Base-by-base conservation (phyloP, 345 rosid species). In the Hibiscus tridactylites region DNA sequence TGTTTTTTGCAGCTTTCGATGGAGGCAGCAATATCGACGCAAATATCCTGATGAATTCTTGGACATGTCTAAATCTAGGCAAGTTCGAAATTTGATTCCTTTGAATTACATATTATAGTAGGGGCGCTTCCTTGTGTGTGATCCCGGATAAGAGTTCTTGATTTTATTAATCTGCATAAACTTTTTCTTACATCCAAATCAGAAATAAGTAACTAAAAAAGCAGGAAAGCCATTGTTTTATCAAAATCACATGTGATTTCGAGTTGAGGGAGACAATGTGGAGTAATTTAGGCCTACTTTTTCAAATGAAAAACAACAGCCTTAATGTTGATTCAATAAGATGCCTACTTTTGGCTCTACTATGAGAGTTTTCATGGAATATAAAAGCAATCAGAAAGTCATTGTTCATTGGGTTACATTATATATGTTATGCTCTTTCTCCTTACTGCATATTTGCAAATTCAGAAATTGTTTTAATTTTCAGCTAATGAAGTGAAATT, bases 11-110 rank as follows among this genome's bases (percentile, higher is more conserved):
- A 95, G 99, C 74, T 95, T 92, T 76, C 85, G 93, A 42, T 90
- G 97, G 99, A 71, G 75, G 67, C 96, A 92, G 77, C 97, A 92
- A 72, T 90, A 85, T 76, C 81, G 90, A 29, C 87, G 91, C 65
- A 83, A 82, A 77, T 92, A 92, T 68, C 99, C 99, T 3, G 97
- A 92, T 82, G 97, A 92, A 81, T 88, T 95, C 76, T 81, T 90
- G 79, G 89, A 91, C 81, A 90, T 90, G 80, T 89, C 99, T 69
- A 88, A 85, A 73, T 81, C 93, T 64, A 87, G 92, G 97, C 85
- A 65, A 44, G 70, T 54, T n/a, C 26, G 29, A 35, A 16, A 44
- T 72, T 50, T 61, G n/a, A 9, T n/a, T 72, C 50, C 11, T 59
- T 12, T 62, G 47, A 19, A 50, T 62, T 29, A 9, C 17, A 44